phyloP scores from a whole-genome alignment of 768 basidiomycete genomes.

The Sarcomyxa edulis region DNA sequence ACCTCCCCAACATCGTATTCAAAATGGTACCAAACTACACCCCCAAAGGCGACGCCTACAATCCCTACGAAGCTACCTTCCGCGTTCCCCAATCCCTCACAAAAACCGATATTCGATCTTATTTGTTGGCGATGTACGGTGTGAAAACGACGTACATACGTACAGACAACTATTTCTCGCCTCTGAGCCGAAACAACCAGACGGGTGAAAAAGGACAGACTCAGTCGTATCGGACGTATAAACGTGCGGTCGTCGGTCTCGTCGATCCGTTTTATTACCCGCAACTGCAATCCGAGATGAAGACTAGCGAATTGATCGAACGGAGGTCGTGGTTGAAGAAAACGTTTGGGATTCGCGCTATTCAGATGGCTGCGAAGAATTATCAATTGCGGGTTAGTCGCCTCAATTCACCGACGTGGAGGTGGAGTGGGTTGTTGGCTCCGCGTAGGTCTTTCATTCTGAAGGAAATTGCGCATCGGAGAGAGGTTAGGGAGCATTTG shows the following conservation, averaged over 20 bases:
- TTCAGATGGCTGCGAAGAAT: constrained; percentile 28
- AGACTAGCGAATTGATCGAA: constrained; percentile 41
- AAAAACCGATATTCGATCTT: constrained; percentile 88
- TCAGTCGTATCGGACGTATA: constrained; percentile 61
- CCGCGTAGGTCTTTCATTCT: constrained; percentile 43
- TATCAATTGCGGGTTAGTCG: constrained; percentile 33
- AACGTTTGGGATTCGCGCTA: constrained; percentile 45
- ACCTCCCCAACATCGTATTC: constrained; percentile 86
- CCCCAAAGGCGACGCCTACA: constrained; percentile 72
- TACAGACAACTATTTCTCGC: constrained; percentile 84
- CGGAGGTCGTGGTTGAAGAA: constrained; percentile 62
- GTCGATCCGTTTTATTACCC: constrained; percentile 95
- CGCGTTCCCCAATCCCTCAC: constrained; percentile 85
- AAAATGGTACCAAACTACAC: constrained; percentile 82
- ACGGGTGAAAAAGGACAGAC: constrained; percentile 20
- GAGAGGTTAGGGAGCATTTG: constrained; percentile 33
- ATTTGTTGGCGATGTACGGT: constrained; percentile 81
- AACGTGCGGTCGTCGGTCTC: constrained; percentile 88
- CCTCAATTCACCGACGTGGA: constrained; percentile 33
- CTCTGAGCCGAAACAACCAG: constrained; percentile 24
- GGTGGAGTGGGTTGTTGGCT: constrained; percentile 30
- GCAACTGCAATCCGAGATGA: constrained; percentile 74
- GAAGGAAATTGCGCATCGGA: constrained; percentile 35
- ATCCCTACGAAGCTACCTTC: constrained; percentile 94
- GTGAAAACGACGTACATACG: constrained; percentile 90